Evolutionary conservation across 1,139 yeast species (phyloP).

Genomic region (Yamadazyma siamensis): DNA sequence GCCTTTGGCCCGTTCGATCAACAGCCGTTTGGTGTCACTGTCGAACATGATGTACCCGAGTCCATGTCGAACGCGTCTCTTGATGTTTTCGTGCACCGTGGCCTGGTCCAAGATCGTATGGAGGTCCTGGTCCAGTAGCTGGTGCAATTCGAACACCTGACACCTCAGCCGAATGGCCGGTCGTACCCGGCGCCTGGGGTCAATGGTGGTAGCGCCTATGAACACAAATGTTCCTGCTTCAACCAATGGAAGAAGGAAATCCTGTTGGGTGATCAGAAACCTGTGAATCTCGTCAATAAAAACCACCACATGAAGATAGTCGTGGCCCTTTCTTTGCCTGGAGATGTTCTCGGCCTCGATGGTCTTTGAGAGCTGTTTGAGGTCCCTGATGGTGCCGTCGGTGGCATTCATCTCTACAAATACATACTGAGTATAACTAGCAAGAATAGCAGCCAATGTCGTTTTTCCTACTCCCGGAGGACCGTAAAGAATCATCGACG

Average conservation of each 20-base stretch:
- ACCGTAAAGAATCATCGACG: slow-evolving; percentile 43
- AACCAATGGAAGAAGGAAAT: slow-evolving; percentile 37
- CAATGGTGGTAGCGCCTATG: slow-evolving; percentile 44
- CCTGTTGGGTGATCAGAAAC: slow-evolving; percentile 39
- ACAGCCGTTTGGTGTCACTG: background rate
- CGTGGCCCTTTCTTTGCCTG: slow-evolving; percentile 13
- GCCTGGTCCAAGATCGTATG: slow-evolving; percentile 23
- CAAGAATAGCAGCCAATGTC: slow-evolving; percentile 38
- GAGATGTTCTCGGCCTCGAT: slow-evolving; percentile 23
- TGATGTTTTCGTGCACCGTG: slow-evolving; percentile 24
- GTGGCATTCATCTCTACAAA: slow-evolving; percentile 42
- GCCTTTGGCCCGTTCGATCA: slow-evolving; percentile 14
- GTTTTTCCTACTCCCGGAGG: slow-evolving; percentile 51
- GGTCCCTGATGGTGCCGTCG: slow-evolving; percentile 27
- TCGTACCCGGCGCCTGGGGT: slow-evolving; percentile 30
- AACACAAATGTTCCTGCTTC: slow-evolving; percentile 41
- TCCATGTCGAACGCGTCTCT: slow-evolving; percentile 15
- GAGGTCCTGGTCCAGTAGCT: slow-evolving; percentile 19
- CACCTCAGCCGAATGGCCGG: slow-evolving; percentile 41
- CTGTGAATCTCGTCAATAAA: slow-evolving; percentile 47
- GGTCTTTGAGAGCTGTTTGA: slow-evolving; percentile 23
- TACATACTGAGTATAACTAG: slow-evolving; percentile 31
- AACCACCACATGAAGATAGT: slow-evolving; percentile 26
- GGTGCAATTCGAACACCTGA: slow-evolving; percentile 29
- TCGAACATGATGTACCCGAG: slow-evolving; percentile 5